Percentiles rank a stretch among this genome's conserved stretches.
Conservation (phyloP, 139 green algal species). For the Desmodesmus armatus region DNA sequence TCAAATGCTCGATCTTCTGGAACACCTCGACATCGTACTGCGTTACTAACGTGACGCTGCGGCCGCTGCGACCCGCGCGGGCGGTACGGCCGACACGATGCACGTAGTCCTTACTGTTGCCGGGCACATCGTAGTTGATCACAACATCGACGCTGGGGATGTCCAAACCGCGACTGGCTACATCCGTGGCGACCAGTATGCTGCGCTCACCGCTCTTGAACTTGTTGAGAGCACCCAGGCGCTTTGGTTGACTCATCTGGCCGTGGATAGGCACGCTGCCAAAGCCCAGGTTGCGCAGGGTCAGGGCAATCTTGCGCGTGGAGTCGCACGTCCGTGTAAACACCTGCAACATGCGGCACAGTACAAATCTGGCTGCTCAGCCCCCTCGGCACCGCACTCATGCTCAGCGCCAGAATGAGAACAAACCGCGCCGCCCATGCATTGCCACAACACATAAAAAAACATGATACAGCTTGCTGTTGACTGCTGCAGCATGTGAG, state of each 20-base stretch:
- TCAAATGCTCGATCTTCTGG: slow-evolving; percentile 97
- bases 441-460: neutral
- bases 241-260: slow-evolving; percentile 98
- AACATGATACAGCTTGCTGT: too few relatives aligned
- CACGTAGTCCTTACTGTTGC: slow-evolving; percentile 96
- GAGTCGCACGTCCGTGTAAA: slow-evolving; percentile 98
- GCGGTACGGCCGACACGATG: slow-evolving; percentile 96
- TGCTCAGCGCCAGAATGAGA: too few relatives aligned
- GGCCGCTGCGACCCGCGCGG: slow-evolving; percentile 90
- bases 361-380: too few relatives aligned
- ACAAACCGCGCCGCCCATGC: too few relatives aligned
- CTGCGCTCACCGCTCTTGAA: slow-evolving; percentile 88
- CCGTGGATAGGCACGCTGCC: slow-evolving; percentile 97
- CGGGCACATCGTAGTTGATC: slow-evolving; percentile 97
- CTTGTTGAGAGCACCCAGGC: slow-evolving; percentile 96
- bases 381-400: neutral
- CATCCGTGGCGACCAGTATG: slow-evolving; percentile 91
- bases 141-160: slow-evolving; percentile 97
- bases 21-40: slow-evolving; percentile 99
- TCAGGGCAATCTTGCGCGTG: slow-evolving; percentile 89
- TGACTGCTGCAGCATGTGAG: too few relatives aligned
- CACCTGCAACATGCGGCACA: slow-evolving; percentile 62
- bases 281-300: slow-evolving; percentile 97
- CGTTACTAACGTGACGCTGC: slow-evolving; percentile 94
- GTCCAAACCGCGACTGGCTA: slow-evolving; percentile 93